Evolutionary conservation across 1,139 yeast genomes (phyloP), one percentile per base, ranked within the genome.

Genomic region (Sugiyamaella japonica): DNA sequence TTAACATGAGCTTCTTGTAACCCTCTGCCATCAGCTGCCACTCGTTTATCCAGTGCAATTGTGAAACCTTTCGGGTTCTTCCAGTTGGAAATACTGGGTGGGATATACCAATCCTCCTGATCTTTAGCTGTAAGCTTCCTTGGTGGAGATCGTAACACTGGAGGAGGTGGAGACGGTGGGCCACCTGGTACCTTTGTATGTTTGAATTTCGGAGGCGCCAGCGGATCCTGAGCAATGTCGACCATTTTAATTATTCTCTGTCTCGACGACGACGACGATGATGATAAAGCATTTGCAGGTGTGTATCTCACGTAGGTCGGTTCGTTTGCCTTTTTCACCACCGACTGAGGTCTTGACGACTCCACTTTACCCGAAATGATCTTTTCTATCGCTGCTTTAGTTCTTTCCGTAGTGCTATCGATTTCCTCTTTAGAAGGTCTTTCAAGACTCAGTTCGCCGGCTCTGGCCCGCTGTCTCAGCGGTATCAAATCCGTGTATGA

Each of bases 41-140:
- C 75, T 57, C 98, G 75, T 65, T 87, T 86, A 55, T 90, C 96
- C 45, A 93, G 71, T 0, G 88, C 84, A 48, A 91, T 85, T 0
- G 96, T 84, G 68, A 85, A 90, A 3, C 99, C 98, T 61, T 87
- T 86, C 25, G 93, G 89, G 68, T 93, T 93, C 70, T 91, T 91
- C 99, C 99, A 93, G 69, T 89, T 90, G 1, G 98, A 91, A 0
- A 93, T 81, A 1, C 96, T 90, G 0, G 96, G 85, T 0, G 99
- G 98, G 29, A 93, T 89, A 50, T 80, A 79, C 98, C 98, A 93
- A 58, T 83, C 80, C 37, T 81, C 84, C 57, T 84, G 85, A 56
- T 90, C 96, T 62, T 86, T 89, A 40, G 83, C 83, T 0, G 93
- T 81, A n/a, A 86, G 69, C 62, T 79, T 83, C 31, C 76, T 66